phyloP scores from a whole-genome alignment of 139 green algal species.

The Coelastrella sp. region DNA sequence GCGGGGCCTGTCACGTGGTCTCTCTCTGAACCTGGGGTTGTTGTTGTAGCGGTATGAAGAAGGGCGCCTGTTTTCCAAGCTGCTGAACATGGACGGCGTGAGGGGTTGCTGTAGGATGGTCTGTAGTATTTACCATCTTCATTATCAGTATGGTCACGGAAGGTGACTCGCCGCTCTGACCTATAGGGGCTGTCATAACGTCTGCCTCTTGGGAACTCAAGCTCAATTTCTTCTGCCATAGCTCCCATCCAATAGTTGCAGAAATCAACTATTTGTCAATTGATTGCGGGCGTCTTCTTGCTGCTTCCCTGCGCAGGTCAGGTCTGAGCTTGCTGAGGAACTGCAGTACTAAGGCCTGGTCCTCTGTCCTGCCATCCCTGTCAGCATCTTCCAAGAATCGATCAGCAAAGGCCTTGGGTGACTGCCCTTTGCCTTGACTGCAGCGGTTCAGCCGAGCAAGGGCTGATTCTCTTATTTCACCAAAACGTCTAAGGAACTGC shows the following conservation, averaged over 20 bases:
- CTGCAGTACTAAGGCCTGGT: not conserved
- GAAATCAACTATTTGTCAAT: not conserved
- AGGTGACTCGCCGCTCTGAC: not conserved
- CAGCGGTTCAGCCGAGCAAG: not conserved
- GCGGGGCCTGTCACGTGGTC: not conserved
- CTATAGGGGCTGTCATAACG: not conserved
- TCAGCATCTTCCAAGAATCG: not conserved
- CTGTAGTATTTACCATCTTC: no score
- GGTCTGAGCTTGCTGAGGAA: not conserved
- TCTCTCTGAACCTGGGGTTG: not conserved
- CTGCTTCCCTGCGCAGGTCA: not conserved
- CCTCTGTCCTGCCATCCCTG: not conserved
- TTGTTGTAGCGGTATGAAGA: no score
- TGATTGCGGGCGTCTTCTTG: not conserved
- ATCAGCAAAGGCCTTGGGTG: constrained; percentile 10
- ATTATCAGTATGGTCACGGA: no score
- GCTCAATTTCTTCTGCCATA: no score
- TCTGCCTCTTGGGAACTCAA: not conserved
- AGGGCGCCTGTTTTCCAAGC: no score
- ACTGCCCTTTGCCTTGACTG: not conserved
- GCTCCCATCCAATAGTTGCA: not conserved
- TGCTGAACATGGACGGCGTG: no score
- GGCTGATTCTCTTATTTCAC: not conserved
- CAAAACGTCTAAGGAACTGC: not conserved
- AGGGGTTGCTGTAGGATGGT: no score